Conservation (phyloP, 306 rosid genomes). For the Aeschynomene evenia region DNA sequence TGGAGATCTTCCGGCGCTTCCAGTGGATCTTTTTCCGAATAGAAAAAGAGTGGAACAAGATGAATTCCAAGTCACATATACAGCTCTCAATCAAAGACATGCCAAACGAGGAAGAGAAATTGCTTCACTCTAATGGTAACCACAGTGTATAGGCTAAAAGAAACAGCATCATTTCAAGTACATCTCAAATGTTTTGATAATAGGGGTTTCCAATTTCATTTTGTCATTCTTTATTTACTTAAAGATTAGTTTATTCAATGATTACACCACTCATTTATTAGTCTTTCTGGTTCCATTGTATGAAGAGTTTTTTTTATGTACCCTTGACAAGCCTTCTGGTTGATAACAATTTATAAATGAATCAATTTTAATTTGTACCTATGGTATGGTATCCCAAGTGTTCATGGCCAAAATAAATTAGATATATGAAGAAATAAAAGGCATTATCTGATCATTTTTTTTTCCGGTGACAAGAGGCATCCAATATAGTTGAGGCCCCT, state of each 20-base stretch:
- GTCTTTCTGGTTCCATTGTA: background rate
- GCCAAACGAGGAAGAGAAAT: constrained; percentile 65
- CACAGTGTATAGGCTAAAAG: constrained; percentile 57
- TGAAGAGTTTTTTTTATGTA: background rate
- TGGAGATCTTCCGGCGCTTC: constrained; percentile 95
- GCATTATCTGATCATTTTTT: too few species aligned
- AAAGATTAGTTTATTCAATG: constrained; percentile 1
- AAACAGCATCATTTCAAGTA: constrained; percentile 13
- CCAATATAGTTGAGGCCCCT: too few species aligned
- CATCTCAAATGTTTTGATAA: constrained; percentile 25
- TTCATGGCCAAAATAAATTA: background rate
- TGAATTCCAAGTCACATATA: constrained; percentile 60
- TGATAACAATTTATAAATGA: background rate
- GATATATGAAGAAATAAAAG: too few species aligned
- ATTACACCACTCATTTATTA: background rate
- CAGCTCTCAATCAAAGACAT: constrained; percentile 57
- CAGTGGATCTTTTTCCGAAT: constrained; percentile 98
- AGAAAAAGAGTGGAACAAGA: constrained; percentile 88
- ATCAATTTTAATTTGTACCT: too few species aligned
- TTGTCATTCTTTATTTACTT: constrained; percentile 1
- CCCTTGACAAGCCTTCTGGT: background rate
- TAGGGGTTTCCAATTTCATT: constrained; percentile 31
- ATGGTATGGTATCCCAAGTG: background rate
- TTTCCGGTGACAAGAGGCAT: too few species aligned
- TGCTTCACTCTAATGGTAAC: constrained; percentile 56